Percentiles rank a stretch among this genome's conserved stretches.
phyloP scores from a whole-genome alignment of 495 filamentous ascomycete genomes.

The Articulospora tetracladia region DNA sequence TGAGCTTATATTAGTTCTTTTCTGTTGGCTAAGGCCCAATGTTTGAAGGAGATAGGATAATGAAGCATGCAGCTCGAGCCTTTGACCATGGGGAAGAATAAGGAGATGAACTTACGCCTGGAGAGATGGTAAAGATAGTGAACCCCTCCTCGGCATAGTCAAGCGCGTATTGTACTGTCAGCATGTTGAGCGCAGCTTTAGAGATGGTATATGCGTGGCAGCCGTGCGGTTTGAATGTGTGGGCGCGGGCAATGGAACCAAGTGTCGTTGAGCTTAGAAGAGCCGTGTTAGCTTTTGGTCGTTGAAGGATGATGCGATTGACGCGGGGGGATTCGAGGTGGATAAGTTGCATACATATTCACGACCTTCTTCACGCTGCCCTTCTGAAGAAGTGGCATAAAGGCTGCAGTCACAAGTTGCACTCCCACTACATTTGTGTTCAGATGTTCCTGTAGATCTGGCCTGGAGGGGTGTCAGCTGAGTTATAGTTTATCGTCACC shows the following conservation, averaged over 20 bases:
- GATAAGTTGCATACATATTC: constrained; percentile 37
- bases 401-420: constrained; percentile 39
- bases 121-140: constrained; percentile 39
- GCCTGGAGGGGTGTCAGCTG: constrained; percentile 14
- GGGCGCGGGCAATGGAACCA: constrained; percentile 36
- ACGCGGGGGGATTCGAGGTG: background rate
- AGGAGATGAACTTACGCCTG: constrained; percentile 38
- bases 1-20: background rate
- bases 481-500: constrained; percentile 6
- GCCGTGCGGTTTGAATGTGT: constrained; percentile 17
- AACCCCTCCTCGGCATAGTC: constrained; percentile 39
- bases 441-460: constrained; percentile 37
- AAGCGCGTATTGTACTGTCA: constrained; percentile 45
- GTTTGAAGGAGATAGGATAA: too few relatives aligned
- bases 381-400: constrained; percentile 43
- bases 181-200: constrained; percentile 47
- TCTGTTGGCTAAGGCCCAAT: too few relatives aligned
- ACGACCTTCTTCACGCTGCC: constrained; percentile 40
- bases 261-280: constrained; percentile 33
- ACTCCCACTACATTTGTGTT: constrained; percentile 40
- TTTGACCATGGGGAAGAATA: too few relatives aligned
- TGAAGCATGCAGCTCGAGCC: background rate
- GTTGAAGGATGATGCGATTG: background rate
- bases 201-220: constrained; percentile 47
- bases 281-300: background rate